phyloP scores from a whole-genome alignment of 805 yeast species.

The Ogataea glucozyma region DNA sequence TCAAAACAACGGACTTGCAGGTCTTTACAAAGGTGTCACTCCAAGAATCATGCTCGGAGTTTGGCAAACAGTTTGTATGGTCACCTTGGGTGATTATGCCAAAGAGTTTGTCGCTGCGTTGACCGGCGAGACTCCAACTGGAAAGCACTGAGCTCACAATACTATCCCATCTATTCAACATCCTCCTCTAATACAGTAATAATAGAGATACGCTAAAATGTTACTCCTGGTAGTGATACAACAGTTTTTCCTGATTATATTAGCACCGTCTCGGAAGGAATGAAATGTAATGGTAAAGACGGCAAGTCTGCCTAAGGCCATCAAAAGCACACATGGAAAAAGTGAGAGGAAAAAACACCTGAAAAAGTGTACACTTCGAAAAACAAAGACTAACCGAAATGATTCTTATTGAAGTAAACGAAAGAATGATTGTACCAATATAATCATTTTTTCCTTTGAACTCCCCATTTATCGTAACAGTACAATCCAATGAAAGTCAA shows the following conservation, averaged over 20 bases:
- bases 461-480: slow-evolving; percentile 72
- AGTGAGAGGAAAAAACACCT: not conserved
- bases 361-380: slow-evolving; percentile 1
- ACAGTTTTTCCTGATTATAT: too few relatives aligned
- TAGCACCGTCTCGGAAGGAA: too few relatives aligned
- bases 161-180: not conserved
- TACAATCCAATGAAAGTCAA: slow-evolving; percentile 64
- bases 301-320: too few relatives aligned
- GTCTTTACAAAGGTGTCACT: slow-evolving; percentile 93
- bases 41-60: slow-evolving; percentile 96
- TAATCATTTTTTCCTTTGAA: slow-evolving; percentile 25
- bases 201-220: slow-evolving; percentile 2
- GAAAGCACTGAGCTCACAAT: slow-evolving; percentile 18
- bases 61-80: slow-evolving; percentile 99
- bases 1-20: slow-evolving; percentile 77
- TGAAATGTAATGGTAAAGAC: not conserved
- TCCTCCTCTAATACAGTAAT: not conserved
- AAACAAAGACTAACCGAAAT: not conserved
- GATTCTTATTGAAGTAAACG: slow-evolving; percentile 1
- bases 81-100: slow-evolving; percentile 94
- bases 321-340: not conserved
- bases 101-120: slow-evolving; percentile 64
- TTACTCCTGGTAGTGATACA: too few relatives aligned
- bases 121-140: slow-evolving; percentile 58
- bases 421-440: not conserved